Evolutionary conservation across 768 basidiomycete genomes (phyloP).

Genomic region (Agaricus sinodeliciosus): DNA sequence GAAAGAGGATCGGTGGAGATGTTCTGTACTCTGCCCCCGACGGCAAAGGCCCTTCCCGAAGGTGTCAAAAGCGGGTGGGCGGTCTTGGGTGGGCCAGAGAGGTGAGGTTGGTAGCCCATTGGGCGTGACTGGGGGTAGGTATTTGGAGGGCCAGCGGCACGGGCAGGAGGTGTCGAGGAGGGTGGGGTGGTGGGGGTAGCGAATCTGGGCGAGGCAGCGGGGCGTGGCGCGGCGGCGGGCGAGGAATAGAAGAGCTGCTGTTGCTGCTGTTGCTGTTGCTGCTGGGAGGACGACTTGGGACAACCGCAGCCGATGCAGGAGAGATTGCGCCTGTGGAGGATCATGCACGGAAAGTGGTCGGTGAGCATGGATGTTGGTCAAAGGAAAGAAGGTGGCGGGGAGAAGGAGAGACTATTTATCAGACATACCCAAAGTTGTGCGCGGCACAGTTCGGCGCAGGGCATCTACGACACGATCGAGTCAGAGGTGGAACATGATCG

Average conservation of each 20-base stretch:
- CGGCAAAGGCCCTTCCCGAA: conserved; percentile 70
- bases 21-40: conserved; percentile 77
- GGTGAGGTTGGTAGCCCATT: conserved; percentile 10
- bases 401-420: conserved; percentile 6
- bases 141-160: conserved; percentile 1
- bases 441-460: conserved; percentile 62
- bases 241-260: conserved; percentile 11
- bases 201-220: conserved; percentile 14
- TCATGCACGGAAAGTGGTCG: conserved; percentile 41
- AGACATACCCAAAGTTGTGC: conserved; percentile 72
- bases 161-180: not conserved
- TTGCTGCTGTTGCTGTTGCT: conserved; percentile 19
- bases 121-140: conserved; percentile 3
- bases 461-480: conserved; percentile 42
- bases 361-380: conserved; percentile 30
- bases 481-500: conserved; percentile 13
- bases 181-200: conserved; percentile 10
- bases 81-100: conserved; percentile 28
- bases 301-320: conserved; percentile 74
- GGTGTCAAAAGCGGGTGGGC: conserved; percentile 76
- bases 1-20: conserved; percentile 62
- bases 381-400: conserved; percentile 8
- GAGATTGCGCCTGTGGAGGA: conserved; percentile 62
- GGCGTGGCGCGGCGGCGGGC: conserved; percentile 1
- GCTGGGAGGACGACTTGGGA: conserved; percentile 32